Base-by-base conservation (phyloP, 2,329 filamentous ascomycete genomes). In the Diaporthe citriasiana region DNA sequence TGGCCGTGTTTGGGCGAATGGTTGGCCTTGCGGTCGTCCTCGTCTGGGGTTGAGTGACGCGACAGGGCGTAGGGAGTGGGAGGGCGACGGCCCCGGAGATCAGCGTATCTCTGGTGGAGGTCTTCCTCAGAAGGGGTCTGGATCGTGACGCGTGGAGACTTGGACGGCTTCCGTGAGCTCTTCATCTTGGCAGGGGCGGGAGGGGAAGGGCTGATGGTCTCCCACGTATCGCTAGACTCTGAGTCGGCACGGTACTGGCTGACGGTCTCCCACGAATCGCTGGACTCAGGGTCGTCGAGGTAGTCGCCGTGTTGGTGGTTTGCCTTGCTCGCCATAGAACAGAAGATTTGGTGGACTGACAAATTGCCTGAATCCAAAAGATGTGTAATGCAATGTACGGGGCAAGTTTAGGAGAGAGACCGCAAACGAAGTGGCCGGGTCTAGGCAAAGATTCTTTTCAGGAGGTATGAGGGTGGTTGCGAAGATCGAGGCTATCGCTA, bases 121-220 rank as follows among this genome's bases (percentile, higher is more conserved):
- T 57, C 72, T 38, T 75, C 71, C 68, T 75, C 71, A 5, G 71
- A 74, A 12, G 71, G 71, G 7, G 53, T 71, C 30, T 60, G 68
- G 30, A 75, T 40, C 19, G 53, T 55, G 60, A 69, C 72, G 22
- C 51, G 74, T 15, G 59, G 70, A 38, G 51, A 40, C 30, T 38
- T 74, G 10, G 38, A 51, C 1, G 59, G 25, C 65, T 70, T 70
- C 13, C 35, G 27, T 33, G 55, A n/a, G 19, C 68, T 63, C 33
- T 63, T 55, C 47, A 60, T 45, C 17, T 42, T 59, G 2, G 25
- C 22, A 27, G 25, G 15, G 25, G 47, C 3, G 30, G 22, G 40
- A 30, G 17, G 55, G 22, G n/a, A 42, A 50, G 38, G 47, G n/a
- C n/a, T 70, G 47, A 51, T 25, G 45, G n/a, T 53, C 47, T 66